Conservation (phyloP, 1,139 yeast species). For the Chernovozyma aurita region DNA sequence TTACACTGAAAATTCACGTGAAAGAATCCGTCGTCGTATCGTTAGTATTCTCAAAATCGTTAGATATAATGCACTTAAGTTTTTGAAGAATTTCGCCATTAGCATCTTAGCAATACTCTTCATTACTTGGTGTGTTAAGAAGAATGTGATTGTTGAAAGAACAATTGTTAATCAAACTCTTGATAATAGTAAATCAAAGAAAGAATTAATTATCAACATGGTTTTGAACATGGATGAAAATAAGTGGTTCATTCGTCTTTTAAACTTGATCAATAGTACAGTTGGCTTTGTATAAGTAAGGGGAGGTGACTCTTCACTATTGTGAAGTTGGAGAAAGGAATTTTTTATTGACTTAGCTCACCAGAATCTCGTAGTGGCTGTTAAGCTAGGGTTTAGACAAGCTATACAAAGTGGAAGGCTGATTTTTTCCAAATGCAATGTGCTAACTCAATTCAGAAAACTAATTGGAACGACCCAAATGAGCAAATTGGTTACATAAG, state of each 20-base stretch:
- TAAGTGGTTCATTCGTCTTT: conserved; percentile 43
- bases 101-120: conserved; percentile 37
- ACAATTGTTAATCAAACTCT: conserved; percentile 34
- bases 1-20: conserved; percentile 17
- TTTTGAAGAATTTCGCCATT: conserved; percentile 34
- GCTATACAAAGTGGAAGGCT: too few species aligned
- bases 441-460: too few species aligned
- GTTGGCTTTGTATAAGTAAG: conserved; percentile 44
- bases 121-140: conserved; percentile 42
- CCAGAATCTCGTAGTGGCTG: too few species aligned
- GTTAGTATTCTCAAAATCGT: conserved; percentile 21
- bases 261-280: conserved; percentile 35
- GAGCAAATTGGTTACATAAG: too few species aligned
- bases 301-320: too few species aligned
- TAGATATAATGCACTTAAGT: conserved; percentile 25
- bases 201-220: conserved; percentile 44
- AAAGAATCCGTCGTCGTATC: conserved; percentile 20
- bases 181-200: conserved; percentile 20
- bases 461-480: too few species aligned
- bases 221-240: conserved; percentile 41
- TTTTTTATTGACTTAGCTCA: too few species aligned
- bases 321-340: too few species aligned
- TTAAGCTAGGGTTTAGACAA: too few species aligned
- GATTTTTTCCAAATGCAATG: too few species aligned
- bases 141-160: conserved; percentile 36